Conservation (phyloP, 257 asterid species). For the Anisodus acutangulus region DNA sequence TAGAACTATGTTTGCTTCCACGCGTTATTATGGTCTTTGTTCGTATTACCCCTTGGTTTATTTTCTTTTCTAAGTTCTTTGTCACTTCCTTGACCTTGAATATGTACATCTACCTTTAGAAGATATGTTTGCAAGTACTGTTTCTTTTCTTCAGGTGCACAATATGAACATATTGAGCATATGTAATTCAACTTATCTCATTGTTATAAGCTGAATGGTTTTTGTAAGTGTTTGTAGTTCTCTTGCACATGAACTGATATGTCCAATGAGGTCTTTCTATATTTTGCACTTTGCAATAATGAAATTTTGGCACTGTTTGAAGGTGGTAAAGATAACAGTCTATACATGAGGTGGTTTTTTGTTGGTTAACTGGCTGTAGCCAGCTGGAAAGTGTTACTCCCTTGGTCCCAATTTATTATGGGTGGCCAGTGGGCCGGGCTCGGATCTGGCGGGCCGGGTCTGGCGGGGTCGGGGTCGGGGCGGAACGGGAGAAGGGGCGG, state of each 20-base stretch:
- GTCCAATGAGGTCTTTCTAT: background rate
- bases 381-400: background rate
- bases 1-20: conserved; percentile 24
- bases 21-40: background rate
- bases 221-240: background rate
- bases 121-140: conserved; percentile 19
- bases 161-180: background rate
- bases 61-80: background rate
- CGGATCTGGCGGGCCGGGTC: too few relatives aligned
- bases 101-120: background rate
- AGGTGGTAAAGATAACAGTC: background rate
- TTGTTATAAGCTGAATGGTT: background rate
- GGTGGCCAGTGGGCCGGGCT: too few relatives aligned
- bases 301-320: background rate
- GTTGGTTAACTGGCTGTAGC: background rate
- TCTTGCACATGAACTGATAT: conserved; percentile 25
- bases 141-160: background rate
- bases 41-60: background rate
- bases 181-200: background rate
- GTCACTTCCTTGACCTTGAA: background rate
- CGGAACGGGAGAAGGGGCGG: too few relatives aligned
- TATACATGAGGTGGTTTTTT: background rate
- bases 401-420: too few relatives aligned
- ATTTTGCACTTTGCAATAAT: background rate
- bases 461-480: too few relatives aligned